These are phyloP conservation scores for Elongisporangium senticosum DNA, from an alignment of 352 stramenopile species.

Conservation along the genomic window DNA sequence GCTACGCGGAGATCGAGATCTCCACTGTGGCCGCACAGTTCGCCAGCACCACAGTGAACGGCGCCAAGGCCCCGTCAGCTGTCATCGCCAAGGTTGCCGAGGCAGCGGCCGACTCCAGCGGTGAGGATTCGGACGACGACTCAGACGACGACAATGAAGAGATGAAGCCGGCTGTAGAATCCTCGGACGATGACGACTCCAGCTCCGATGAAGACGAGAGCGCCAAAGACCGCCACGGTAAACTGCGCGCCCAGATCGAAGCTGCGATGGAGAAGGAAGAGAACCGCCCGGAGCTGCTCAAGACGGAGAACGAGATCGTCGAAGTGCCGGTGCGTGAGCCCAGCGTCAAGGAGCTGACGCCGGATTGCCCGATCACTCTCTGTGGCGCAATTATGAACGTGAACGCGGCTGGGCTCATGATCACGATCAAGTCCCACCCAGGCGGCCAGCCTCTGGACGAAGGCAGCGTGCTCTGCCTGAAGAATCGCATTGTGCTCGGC, in stretches of 20 bases:
- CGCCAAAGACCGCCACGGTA: slow-evolving; percentile 26
- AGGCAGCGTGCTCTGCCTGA: slow-evolving; percentile 76
- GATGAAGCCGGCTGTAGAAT: slow-evolving; percentile 3
- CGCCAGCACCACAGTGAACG: slow-evolving; percentile 16
- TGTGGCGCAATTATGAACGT: slow-evolving; percentile 67
- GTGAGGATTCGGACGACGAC: slow-evolving; percentile 21
- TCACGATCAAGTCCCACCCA: slow-evolving; percentile 72
- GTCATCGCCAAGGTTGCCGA: slow-evolving; percentile 7
- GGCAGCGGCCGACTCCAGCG: slow-evolving; percentile 3
- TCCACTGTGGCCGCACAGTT: slow-evolving; percentile 41
- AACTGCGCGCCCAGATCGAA: slow-evolving; percentile 70
- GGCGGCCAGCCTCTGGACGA: slow-evolving; percentile 65
- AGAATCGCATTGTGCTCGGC: slow-evolving; percentile 67
- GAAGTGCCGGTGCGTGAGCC: slow-evolving; percentile 53
- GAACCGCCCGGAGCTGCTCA: slow-evolving; percentile 42
- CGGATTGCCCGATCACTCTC: slow-evolving; percentile 60
- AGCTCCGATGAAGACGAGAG: slow-evolving; percentile 23
- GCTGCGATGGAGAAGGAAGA: slow-evolving; percentile 71
- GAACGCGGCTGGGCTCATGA: slow-evolving; percentile 52
- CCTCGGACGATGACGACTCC: slow-evolving; percentile 5
- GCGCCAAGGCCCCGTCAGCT: slow-evolving; percentile 3
- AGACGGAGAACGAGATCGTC: slow-evolving; percentile 61
- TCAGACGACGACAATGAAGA: slow-evolving; percentile 14
- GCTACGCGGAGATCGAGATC: slow-evolving; percentile 51
- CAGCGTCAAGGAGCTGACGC: slow-evolving; percentile 53